Base-by-base conservation (phyloP, 345 rosid genomes). In the Pelargonium nanum region DNA sequence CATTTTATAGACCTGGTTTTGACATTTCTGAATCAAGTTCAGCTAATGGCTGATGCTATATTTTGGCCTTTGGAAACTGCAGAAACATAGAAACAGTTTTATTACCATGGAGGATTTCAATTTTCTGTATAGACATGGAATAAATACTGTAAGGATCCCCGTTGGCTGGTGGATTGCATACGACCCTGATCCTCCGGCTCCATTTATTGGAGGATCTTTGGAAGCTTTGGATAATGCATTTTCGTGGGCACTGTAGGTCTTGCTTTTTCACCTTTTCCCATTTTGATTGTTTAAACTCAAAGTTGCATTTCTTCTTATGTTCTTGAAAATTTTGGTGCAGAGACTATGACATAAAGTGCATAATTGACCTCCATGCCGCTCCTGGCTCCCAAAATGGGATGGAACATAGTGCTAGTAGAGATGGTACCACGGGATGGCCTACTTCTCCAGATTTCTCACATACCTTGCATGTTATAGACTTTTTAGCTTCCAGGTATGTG, bases 111-210 rank as follows among this genome's bases (percentile, higher is more conserved):
- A 76, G 24, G 87, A 81, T 75, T 86, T 86, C 77, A 70, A 63
- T 10, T 86, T 84, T 72, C 70, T 86, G 22, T 68, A 75, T 62
- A 73, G 75, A 70, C 84, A 78, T 45, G 85, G 89, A 64, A 77
- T 86, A 69, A 86, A 86, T 64, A 65, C 87, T 1, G 85, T 84
- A 65, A 78, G 94, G 68, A 84, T 86, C 45, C 94, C 94, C 22
- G 79, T 86, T 59, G 89, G 89, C 63, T 86, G 94, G 94, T 86
- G 94, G 94, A 78, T 83, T 77, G 87, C 84, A 65, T 82, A 56
- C 60, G 94, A 86, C 75, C 83, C 85, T 24, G 59, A 77, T 68
- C 94, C 94, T 77, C 94, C 94, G 10, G 68, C 76, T 25, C 89
- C 94, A 24, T 86, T 75, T 55, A 59, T 84, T 20, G 89, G 80